A percentile compares a stretch with the other conserved stretches of the same genome.
Evolutionary conservation across 306 rosid species (phyloP).

Genomic region (Hippophae gyantsensis): DNA sequence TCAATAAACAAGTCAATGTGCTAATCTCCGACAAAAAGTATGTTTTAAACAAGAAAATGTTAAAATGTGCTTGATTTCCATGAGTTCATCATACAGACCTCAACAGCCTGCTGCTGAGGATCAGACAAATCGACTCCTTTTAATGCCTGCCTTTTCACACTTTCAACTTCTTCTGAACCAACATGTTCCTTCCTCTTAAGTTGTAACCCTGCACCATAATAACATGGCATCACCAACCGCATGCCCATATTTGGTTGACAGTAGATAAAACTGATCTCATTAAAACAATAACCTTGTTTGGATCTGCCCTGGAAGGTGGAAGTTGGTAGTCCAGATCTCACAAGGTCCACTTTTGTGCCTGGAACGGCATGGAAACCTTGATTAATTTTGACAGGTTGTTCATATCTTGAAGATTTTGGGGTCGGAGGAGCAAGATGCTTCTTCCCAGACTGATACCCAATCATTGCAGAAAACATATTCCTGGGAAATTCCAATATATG

Average conservation of each 20-base stretch:
- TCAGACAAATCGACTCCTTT: slow-evolving; percentile 16
- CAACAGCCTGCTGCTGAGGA: slow-evolving; percentile 22
- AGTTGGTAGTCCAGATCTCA: slow-evolving; percentile 20
- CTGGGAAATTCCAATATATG: slow-evolving; percentile 32
- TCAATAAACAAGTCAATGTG: no score
- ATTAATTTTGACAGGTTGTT: slow-evolving; percentile 20
- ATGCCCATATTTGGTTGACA: neutral
- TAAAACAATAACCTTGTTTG: slow-evolving; percentile 37
- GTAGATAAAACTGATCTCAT: slow-evolving; percentile 1
- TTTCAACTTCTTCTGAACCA: slow-evolving; percentile 24
- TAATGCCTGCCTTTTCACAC: slow-evolving; percentile 29
- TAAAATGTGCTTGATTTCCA: no score
- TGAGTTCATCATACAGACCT: slow-evolving; percentile 36
- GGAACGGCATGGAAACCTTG: slow-evolving; percentile 17
- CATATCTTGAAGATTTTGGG: slow-evolving; percentile 14
- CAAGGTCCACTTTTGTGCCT: slow-evolving; percentile 13
- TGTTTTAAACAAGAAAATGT: no score
- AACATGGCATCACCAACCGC: no score
- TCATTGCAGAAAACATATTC: slow-evolving; percentile 56
- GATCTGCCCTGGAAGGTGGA: slow-evolving; percentile 20
- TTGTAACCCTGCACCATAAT: slow-evolving; percentile 27
- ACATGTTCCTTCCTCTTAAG: slow-evolving; percentile 47
- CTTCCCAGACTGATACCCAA: slow-evolving; percentile 53
- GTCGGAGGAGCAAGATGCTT: slow-evolving; percentile 14
- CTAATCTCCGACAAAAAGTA: no score